Evolutionary conservation across 805 yeast species (phyloP), one percentile per base, ranked within the genome.

Genomic region (Myxozyma geophila): DNA sequence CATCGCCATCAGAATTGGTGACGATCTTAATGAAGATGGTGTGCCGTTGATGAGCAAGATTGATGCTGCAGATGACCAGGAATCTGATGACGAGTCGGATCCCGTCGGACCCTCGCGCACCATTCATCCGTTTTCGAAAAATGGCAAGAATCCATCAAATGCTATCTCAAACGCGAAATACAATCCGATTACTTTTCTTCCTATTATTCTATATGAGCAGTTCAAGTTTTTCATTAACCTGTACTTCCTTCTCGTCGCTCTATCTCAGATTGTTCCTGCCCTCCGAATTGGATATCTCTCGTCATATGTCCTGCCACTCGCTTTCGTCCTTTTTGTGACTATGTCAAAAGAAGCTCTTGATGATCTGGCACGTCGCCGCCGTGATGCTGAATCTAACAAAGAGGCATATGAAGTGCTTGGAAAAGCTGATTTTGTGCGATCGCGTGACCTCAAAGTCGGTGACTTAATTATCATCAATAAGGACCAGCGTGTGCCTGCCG

Each of bases 261-360:
- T 96, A 64, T 92, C 98, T 5, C 99, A 95, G 77, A 87, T 88
- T 1, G 82, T 95, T 23, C 98, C 98, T 1, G 90, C 87, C 7
- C 81, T 95, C 58, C 81, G 98, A 70, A 95, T 95, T 41, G 99
- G 99, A 12, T 95, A 93, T 73, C 79, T 95, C 43, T 89, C 96
- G 1, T 89, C 97, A 1, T 95, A 95, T 74, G 82, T 96, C 21
- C 97, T 92, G 9, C 99, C 99, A 0, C 81, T 95, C 61, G 97
- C 90, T 0, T 95, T 95, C 79, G 99, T 95, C 15, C 78, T 95
- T 47, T 80, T 89, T 0, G 96, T 95, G 6, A 96, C 99, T 0
- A 92, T 96, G 96, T 79, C 87, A 70, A 95, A 95, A 75, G 99
- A 95, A 74, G 98, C 98, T 0, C 81, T 89, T 70, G 99, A 95